phyloP scores from a whole-genome alignment of 169 alveolate genomes.

The Babesia caballi region DNA sequence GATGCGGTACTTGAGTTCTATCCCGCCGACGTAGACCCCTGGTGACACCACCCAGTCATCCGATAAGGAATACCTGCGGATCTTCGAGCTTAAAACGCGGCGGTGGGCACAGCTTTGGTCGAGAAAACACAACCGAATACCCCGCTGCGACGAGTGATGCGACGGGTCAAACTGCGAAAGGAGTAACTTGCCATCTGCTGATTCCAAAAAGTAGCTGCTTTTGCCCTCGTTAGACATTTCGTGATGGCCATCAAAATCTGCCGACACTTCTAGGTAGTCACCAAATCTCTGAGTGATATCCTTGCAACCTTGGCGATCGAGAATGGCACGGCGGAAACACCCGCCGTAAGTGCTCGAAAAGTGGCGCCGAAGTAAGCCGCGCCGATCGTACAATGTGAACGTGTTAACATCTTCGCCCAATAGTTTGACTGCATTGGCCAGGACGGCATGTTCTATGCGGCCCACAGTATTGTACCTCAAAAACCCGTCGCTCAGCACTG shows the following conservation, averaged over 20 bases:
- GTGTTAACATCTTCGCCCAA: not conserved
- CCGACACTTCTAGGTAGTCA: not conserved
- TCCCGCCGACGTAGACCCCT: not conserved
- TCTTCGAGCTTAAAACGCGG: not conserved
- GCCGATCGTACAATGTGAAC: slow-evolving; percentile 44
- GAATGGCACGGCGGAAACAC: not conserved
- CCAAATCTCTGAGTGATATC: not conserved
- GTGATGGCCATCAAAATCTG: not conserved
- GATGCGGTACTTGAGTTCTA: slow-evolving; percentile 9
- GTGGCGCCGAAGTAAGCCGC: slow-evolving; percentile 20
- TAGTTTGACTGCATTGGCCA: slow-evolving; percentile 19
- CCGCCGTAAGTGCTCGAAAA: slow-evolving; percentile 22
- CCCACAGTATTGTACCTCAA: slow-evolving; percentile 22
- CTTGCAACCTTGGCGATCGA: not conserved
- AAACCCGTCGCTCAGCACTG: slow-evolving; percentile 26
- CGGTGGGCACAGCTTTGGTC: slow-evolving; percentile 47
- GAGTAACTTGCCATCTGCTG: not conserved
- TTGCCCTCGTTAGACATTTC: not conserved
- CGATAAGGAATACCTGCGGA: not conserved
- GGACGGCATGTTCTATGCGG: slow-evolving; percentile 22
- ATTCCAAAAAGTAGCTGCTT: slow-evolving; percentile 15
- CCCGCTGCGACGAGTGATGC: slow-evolving; percentile 1
- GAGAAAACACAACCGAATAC: slow-evolving; percentile 12
- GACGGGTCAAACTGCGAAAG: slow-evolving; percentile 2
- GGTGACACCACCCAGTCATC: not conserved